Conservation (phyloP, 139 green algal genomes). For the Yamagishiella unicocca region DNA sequence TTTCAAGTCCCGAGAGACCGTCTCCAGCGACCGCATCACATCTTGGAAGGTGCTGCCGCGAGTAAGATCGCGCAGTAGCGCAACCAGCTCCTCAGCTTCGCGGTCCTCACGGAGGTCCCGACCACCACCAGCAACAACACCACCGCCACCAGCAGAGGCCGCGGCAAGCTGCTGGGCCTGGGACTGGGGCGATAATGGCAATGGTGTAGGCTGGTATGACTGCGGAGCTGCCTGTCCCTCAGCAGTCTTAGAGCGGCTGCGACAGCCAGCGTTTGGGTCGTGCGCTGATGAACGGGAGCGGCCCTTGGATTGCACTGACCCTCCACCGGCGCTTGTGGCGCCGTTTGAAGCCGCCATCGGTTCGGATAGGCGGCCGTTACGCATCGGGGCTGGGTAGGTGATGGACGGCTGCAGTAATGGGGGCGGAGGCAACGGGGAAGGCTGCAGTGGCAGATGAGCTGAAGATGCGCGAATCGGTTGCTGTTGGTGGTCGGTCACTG, state of each 20-base stretch:
- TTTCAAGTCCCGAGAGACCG: constrained; percentile 59
- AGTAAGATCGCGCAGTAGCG: constrained; percentile 60
- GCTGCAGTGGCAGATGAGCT: neutral
- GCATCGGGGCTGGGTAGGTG: neutral
- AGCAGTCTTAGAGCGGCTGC: neutral
- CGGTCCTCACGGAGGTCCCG: constrained; percentile 55
- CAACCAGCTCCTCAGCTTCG: constrained; percentile 61
- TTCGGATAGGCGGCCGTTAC: neutral
- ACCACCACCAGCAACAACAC: no score
- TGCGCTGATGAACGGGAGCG: neutral
- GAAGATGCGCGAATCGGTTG: neutral
- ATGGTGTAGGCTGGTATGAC: neutral
- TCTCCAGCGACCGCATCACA: constrained; percentile 57
- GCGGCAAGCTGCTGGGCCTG: neutral
- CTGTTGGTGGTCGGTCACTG: neutral
- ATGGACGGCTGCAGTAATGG: neutral
- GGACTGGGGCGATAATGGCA: neutral
- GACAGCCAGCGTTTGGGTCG: neutral
- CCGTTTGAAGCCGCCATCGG: neutral
- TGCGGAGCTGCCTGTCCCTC: neutral
- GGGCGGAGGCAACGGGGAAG: neutral
- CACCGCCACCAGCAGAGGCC: neutral
- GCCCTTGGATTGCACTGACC: neutral
- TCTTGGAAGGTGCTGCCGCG: constrained; percentile 64
- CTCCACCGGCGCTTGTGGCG: neutral